Base-by-base conservation (phyloP, 768 basidiomycete species). In the Kwoniella pini region DNA sequence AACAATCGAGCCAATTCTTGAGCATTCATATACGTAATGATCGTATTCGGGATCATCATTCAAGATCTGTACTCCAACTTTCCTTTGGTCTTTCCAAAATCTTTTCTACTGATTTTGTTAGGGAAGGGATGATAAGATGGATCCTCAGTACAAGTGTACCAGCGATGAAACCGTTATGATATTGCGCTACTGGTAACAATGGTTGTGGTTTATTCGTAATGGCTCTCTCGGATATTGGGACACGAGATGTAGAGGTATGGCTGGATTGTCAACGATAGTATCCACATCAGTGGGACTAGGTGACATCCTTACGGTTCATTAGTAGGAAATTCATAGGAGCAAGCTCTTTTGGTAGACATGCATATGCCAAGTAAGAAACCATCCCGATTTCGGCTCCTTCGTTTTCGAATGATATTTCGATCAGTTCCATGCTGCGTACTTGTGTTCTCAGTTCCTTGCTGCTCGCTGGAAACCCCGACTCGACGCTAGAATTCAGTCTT, bases 151-250 rank as follows among this genome's bases (percentile, higher is more conserved):
- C 13, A 38, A 65, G 46, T 6, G 54, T 60, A 2, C 67, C 67
- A 31, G 54, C 30, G 33, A 65, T 68, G 54, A 68, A 62, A 6
- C 67, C 67, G 24, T 62, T 68, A 39, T 61, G 45, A 38, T 68
- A 60, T 62, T 64, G 63, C 9, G 55, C 59, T 12, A 49, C 63
- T 10, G 65, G 54, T 21, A 68, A 62, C 24, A 64, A 24, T 11
- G 67, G 60, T 28, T 49, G 9, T 9, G 61, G 65, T 3, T 13
- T 6, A 3, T 38, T 6, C 13, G 44, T 6, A 3, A 15, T 36
- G 33, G 7, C 33, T 15, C 15, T 15, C 7, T 7, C 15, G 33
- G 52, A 4, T 6, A 48, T 45, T 1, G 66, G 59, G 4, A 68
- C 21, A 64, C 52, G 44, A 36, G n/a, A 39, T 61, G 58, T 2